Conservation (phyloP, 2,329 filamentous ascomycete genomes). For the Diaporthe sp. region DNA sequence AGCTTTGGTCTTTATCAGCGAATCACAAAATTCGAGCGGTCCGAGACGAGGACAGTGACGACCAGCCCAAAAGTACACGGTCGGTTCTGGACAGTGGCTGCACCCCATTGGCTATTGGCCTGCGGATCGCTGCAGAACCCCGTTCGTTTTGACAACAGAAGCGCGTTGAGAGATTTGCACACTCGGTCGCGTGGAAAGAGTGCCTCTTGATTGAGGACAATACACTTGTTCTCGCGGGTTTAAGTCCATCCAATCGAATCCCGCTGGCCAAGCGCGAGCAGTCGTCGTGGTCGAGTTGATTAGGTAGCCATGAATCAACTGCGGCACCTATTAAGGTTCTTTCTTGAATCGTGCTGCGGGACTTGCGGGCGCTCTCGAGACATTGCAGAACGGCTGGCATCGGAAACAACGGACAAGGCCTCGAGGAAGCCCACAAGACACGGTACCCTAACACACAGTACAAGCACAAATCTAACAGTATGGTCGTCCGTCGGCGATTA, state of each 20-base stretch:
- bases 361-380: not conserved
- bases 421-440: not conserved
- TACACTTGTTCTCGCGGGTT: conserved; percentile 31
- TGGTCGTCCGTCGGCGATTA: conserved; percentile 18
- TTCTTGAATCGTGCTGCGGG: conserved; percentile 23
- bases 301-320: conserved; percentile 19
- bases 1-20: conserved; percentile 35
- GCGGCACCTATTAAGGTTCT: not conserved
- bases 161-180: not conserved
- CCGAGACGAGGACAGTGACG: conserved; percentile 23
- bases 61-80: conserved; percentile 17
- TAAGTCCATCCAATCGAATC: conserved; percentile 10
- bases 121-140: conserved; percentile 25
- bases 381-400: not conserved
- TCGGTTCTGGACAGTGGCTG: conserved; percentile 25
- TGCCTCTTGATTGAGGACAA: conserved; percentile 14
- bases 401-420: conserved; percentile 1
- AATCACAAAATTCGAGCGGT: conserved; percentile 40
- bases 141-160: not conserved
- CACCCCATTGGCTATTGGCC: conserved; percentile 21
- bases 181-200: conserved; percentile 5
- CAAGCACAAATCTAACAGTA: not conserved
- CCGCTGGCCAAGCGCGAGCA: not conserved
- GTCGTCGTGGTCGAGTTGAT: not conserved
- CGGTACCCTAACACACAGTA: not conserved